Evolutionary conservation across 192 early-diverging fungal genomes (phyloP).

Genomic region (Rhizophagus sp.): DNA sequence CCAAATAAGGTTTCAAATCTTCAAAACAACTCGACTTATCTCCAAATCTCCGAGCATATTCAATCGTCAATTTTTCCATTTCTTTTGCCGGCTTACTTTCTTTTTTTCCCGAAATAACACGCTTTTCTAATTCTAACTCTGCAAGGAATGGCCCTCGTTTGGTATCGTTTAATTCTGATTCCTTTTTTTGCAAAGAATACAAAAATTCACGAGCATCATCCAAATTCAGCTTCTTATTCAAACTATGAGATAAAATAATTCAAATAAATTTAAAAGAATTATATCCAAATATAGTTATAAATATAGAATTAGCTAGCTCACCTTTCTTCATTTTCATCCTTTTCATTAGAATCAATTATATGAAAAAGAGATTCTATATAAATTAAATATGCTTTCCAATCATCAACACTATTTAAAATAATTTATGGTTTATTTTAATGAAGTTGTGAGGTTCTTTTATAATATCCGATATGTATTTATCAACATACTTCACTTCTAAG

Average conservation of each 20-base stretch:
- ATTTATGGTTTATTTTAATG: no score
- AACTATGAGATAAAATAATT: background rate
- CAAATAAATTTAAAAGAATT: background rate
- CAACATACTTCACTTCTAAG: conserved; percentile 23
- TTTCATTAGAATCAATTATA: conserved; percentile 37
- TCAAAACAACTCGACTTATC: conserved; percentile 71
- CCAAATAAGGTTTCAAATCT: conserved; percentile 65
- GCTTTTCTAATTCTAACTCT: conserved; percentile 59
- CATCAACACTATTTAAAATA: conserved; percentile 58
- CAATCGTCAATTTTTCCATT: conserved; percentile 10
- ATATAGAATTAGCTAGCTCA: background rate
- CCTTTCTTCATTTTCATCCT: conserved; percentile 31
- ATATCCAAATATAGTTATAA: background rate
- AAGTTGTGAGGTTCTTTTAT: no score
- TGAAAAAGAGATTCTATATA: conserved; percentile 64
- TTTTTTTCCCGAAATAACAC: conserved; percentile 36
- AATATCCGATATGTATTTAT: background rate
- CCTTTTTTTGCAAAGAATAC: conserved; percentile 39
- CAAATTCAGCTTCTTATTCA: conserved; percentile 10
- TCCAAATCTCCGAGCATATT: conserved; percentile 67
- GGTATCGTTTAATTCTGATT: conserved; percentile 34
- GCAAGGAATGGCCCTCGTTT: conserved; percentile 75
- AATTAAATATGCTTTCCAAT: conserved; percentile 66
- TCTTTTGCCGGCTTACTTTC: conserved; percentile 22
- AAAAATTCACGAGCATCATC: conserved; percentile 46